phyloP scores from a whole-genome alignment of 2,329 filamentous ascomycete species.

The Apiospora koreana region DNA sequence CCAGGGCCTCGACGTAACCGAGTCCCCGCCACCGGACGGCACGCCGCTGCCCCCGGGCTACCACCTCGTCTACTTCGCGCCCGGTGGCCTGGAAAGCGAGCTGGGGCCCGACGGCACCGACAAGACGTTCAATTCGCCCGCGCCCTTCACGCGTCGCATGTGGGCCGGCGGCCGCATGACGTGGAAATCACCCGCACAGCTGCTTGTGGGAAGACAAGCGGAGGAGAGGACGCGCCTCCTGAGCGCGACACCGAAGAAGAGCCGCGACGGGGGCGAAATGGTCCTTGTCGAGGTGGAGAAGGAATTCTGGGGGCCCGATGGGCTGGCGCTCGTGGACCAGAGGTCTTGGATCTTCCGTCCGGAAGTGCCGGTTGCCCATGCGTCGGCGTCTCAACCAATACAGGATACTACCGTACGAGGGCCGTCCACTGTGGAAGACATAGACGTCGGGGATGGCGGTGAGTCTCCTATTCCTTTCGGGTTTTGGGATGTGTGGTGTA shows the following conservation, averaged over 20 bases:
- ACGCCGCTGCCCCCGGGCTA: conserved; percentile 59
- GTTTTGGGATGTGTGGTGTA: too few species aligned
- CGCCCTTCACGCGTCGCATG: conserved; percentile 65
- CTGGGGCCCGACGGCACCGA: conserved; percentile 64
- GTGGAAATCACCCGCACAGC: conserved; percentile 40
- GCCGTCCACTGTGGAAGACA: conserved; percentile 29
- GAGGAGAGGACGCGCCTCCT: conserved; percentile 58
- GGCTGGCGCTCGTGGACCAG: conserved; percentile 54
- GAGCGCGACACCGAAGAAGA: conserved; percentile 55
- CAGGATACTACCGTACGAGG: conserved; percentile 20
- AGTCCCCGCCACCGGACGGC: conserved; percentile 38
- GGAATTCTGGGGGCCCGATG: conserved; percentile 52
- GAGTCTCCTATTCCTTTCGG: conserved; percentile 1
- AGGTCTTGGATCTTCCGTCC: conserved; percentile 52
- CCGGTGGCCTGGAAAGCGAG: conserved; percentile 51
- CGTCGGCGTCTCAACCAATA: conserved; percentile 20
- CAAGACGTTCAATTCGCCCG: conserved; percentile 57
- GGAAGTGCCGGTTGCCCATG: conserved; percentile 26
- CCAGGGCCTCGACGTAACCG: conserved; percentile 39
- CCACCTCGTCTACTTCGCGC: conserved; percentile 66
- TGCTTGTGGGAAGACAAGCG: conserved; percentile 56
- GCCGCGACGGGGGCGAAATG: conserved; percentile 59
- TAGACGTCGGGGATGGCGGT: conserved; percentile 19
- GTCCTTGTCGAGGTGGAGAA: conserved; percentile 66
- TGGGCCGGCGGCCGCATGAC: conserved; percentile 65